Percentiles rank a stretch among this genome's conserved stretches.
phyloP scores from a whole-genome alignment of 768 basidiomycete species.

The Termitomyces sp. region DNA sequence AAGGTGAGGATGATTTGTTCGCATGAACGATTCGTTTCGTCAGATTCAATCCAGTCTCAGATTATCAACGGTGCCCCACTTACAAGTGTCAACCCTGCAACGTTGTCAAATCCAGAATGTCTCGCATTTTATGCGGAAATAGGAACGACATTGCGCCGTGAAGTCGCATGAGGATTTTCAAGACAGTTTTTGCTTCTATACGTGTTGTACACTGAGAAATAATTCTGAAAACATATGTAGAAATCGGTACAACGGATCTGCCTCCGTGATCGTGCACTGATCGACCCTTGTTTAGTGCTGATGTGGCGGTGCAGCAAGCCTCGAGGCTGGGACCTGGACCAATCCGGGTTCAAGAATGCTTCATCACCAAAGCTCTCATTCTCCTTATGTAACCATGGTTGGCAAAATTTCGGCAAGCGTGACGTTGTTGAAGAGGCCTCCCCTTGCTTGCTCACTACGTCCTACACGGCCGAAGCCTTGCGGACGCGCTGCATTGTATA shows the following conservation, averaged over 20 bases:
- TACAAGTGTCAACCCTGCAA: conserved; percentile 65
- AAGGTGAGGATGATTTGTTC: conserved; percentile 42
- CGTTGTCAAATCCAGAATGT: conserved; percentile 72
- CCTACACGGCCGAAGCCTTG: background rate
- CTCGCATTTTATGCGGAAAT: conserved; percentile 57
- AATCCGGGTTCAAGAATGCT: too few relatives aligned
- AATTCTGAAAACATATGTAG: background rate
- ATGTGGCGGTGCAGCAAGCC: conserved; percentile 14
- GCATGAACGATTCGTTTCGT: background rate
- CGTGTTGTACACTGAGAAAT: background rate
- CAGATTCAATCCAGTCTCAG: conserved; percentile 28
- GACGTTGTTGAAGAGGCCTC: background rate
- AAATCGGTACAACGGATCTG: conserved; percentile 4
- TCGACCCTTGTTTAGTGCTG: background rate
- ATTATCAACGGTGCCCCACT: conserved; percentile 78
- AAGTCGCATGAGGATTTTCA: conserved; percentile 27
- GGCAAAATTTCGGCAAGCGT: conserved; percentile 4
- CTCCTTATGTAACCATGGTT: conserved; percentile 11
- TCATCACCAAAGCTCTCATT: background rate
- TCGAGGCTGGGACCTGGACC: conserved; percentile 3
- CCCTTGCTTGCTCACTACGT: background rate
- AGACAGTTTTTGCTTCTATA: conserved; percentile 1
- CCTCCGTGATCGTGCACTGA: conserved; percentile 8
- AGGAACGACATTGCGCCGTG: conserved; percentile 45
- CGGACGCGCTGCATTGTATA: background rate